These are phyloP conservation scores for Fusarium nodosum DNA, from an alignment of 2,329 filamentous ascomycete species.

Conservation along the genomic window DNA sequence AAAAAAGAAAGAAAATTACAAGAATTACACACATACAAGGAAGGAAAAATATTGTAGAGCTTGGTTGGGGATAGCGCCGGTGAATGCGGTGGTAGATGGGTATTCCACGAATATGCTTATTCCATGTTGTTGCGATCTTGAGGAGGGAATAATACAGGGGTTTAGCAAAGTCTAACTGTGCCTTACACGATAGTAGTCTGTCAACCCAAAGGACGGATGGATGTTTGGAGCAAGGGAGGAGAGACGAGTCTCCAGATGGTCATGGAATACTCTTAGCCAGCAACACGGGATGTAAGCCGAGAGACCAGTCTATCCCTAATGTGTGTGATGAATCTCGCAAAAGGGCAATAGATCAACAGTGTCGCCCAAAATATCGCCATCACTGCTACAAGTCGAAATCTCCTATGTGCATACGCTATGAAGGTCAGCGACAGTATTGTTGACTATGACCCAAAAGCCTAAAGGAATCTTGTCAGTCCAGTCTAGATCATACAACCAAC, in stretches of 20 bases:
- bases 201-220: constrained; percentile 34
- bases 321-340: constrained; percentile 34
- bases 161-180: constrained; percentile 9
- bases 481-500: constrained; percentile 7
- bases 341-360: constrained; percentile 14
- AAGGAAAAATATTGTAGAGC: neutral
- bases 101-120: constrained; percentile 18
- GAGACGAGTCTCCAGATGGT: constrained; percentile 1
- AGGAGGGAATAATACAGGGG: constrained; percentile 28
- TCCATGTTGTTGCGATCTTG: constrained; percentile 15
- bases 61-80: neutral
- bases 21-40: neutral
- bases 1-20: constrained; percentile 12
- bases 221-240: constrained; percentile 28
- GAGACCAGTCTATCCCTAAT: constrained; percentile 13
- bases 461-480: constrained; percentile 2
- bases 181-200: constrained; percentile 16
- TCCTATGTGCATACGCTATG: constrained; percentile 15
- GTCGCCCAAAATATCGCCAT: constrained; percentile 7
- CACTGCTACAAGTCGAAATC: constrained; percentile 19
- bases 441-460: neutral
- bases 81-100: constrained; percentile 7
- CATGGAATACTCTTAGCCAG: constrained; percentile 9
- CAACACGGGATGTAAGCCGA: neutral
- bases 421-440: constrained; percentile 6